Base-by-base conservation (phyloP, 495 filamentous ascomycete genomes). In the Hypoxylon cercidicola region DNA sequence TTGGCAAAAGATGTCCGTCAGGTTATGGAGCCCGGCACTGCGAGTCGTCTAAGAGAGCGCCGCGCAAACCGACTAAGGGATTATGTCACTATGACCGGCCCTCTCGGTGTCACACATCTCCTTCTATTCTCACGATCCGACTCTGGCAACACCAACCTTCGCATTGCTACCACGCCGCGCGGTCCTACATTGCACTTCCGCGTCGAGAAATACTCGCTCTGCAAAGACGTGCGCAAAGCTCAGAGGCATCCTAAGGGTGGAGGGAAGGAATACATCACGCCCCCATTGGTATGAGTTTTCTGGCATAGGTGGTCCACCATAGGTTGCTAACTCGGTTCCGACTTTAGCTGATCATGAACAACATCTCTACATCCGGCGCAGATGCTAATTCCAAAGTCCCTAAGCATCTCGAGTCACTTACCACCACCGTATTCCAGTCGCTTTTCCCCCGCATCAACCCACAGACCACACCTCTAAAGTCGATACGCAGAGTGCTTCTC, bases 371-470 rank as follows among this genome's bases (percentile, higher is more conserved):
- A 1, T 83, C 90, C 23, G 74, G 82, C 53, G 81, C 88, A n/a
- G 87, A 90, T 47, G 82, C 88, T 15, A 87, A 84, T 19, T 77
- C 84, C 20, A 76, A 78, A 43, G 83, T 91, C 15, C 89, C 90
- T 15, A 93, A 91, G 68, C 93, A 97, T 60, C 90, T 98, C 69
- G 96, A 99, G 76, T 86, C 87, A 19, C 88, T 99, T n/a, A 87
- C 91, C 1, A 98, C 93, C 6, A 93, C 93, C 35, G 87, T 97
- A 66, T 99, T 98, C 79, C 95, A 97, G 75, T 96, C 91, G 1
- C 86, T 99, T 34, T 98, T 99, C 72, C 94, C 95, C 16, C 92
- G 93, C 2, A 97, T 99, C 77, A 93, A 93, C 68, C 96, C 95
- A 0, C 92, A 97, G 73, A 86, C 84, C 19, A 96, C 91, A 1